Conservation (phyloP, 495 filamentous ascomycete genomes). For the Peziza echinospora region DNA sequence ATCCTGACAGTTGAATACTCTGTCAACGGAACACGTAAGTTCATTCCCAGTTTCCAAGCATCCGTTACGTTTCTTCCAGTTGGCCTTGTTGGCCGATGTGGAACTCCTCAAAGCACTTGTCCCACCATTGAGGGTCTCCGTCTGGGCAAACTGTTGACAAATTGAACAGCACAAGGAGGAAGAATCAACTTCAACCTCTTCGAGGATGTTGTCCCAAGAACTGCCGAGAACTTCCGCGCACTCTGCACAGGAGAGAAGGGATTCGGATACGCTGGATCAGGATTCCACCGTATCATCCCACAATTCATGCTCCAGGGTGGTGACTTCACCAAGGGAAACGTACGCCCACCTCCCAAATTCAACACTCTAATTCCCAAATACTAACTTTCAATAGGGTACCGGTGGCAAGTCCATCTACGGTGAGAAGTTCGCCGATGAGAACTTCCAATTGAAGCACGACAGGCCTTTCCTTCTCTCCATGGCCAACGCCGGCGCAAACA, state of each 20-base stretch:
- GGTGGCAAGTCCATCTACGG: conserved; percentile 78
- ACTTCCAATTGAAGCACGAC: conserved; percentile 44
- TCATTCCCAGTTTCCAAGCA: too few species aligned
- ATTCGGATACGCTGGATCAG: conserved; percentile 58
- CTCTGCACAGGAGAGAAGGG: conserved; percentile 90
- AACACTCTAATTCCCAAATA: too few species aligned
- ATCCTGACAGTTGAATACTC: too few species aligned
- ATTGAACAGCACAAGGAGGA: conserved; percentile 31
- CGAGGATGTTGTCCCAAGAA: conserved; percentile 72
- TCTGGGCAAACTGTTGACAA: too few species aligned
- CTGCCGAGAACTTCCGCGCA: conserved; percentile 78
- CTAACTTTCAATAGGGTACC: conserved; percentile 36
- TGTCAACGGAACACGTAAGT: too few species aligned
- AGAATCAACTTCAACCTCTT: conserved; percentile 83
- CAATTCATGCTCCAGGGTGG: conserved; percentile 98
- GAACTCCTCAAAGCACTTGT: too few species aligned
- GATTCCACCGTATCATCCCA: conserved; percentile 90
- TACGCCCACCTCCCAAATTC: conserved; percentile 25
- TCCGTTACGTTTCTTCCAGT: too few species aligned
- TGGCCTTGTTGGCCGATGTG: too few species aligned
- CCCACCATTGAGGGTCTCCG: too few species aligned
- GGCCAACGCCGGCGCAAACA: conserved; percentile 65
- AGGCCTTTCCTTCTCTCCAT: conserved; percentile 48
- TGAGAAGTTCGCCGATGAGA: conserved; percentile 68
- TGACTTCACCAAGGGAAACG: conserved; percentile 93